Base-by-base conservation (phyloP, 805 yeast species). In the Lachancea thermotolerans region DNA sequence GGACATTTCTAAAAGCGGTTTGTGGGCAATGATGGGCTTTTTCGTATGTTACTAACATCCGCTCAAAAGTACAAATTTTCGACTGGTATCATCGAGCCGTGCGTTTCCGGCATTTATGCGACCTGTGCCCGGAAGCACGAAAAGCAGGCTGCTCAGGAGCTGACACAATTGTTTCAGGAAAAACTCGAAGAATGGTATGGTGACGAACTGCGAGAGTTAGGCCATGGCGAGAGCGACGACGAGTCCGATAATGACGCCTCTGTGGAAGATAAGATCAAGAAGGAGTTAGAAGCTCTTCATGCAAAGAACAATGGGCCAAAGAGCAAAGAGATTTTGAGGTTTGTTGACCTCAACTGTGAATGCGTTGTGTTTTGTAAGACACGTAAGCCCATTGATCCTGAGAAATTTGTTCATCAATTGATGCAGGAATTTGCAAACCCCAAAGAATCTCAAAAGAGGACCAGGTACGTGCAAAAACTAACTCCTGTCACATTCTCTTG, bases 61-160 rank as follows among this genome's bases (percentile, higher is more conserved):
- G 31, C 38, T 8, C 27, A 37, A 39, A 5, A 42, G 41, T 39
- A 46, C 36, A 39, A 42, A 35, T 30, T 42, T 54, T 57, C 60
- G 53, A 46, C 57, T 72, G 71, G 59, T 52, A 41, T 49, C 36
- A 35, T 90, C 15, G 96, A 90, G 56, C 95, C 96, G 0, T 83
- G 83, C 34, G 85, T 93, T 44, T 69, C 82, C 33, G 99, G 99
- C 0, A 73, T 93, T 0, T 93, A 85, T 64, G 95, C 89, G 10
- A 85, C 98, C 0, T 91, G 97, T 64, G 77, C 79, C 41, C 74
- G 96, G 54, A 83, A 84, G 33, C 79, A 82, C 48, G 99, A 93
- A 62, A 73, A 73, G 44, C 79, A 75, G 43, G 87, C 95, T 49
- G 74, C 82, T n/a, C 79, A 78, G 50, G 97, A 89, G 60, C 66